Conservation (phyloP, 768 basidiomycete genomes). For the Leccinum uliginosum region DNA sequence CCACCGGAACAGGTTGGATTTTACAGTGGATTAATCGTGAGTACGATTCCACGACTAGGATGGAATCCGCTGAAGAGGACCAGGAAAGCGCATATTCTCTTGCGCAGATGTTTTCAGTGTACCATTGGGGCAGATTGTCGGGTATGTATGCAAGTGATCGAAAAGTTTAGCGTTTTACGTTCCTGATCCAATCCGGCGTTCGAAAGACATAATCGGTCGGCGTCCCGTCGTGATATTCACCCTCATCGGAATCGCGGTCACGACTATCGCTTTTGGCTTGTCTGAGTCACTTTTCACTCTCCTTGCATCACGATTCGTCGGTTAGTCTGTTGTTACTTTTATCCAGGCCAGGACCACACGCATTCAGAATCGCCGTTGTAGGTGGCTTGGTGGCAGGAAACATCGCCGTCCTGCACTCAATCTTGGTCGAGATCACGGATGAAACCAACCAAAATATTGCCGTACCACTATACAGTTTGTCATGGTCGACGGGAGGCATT, state of each 20-base stretch:
- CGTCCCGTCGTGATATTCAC: slow-evolving; percentile 2
- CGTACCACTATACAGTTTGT: slow-evolving; percentile 9
- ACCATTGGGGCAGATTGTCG: slow-evolving; percentile 6
- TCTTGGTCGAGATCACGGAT: slow-evolving; percentile 12
- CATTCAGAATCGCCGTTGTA: background rate
- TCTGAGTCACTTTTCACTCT: slow-evolving; percentile 9
- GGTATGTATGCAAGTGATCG: background rate
- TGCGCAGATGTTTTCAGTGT: slow-evolving; percentile 2
- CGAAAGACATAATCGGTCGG: slow-evolving; percentile 1
- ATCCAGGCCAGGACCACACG: background rate
- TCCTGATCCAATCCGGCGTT: background rate
- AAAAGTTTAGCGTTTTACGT: background rate
- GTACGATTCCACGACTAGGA: background rate
- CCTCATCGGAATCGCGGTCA: slow-evolving; percentile 1
- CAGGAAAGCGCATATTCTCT: slow-evolving; percentile 5
- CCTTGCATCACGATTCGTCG: slow-evolving; percentile 4
- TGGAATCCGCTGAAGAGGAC: background rate
- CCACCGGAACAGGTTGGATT: slow-evolving; percentile 5
- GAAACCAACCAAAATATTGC: slow-evolving; percentile 13
- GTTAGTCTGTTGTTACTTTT: background rate
- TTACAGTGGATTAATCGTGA: slow-evolving; percentile 7
- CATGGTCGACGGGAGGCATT: slow-evolving; percentile 3
- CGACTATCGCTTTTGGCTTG: slow-evolving; percentile 5
- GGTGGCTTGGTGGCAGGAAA: slow-evolving; percentile 9
- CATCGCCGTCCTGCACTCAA: slow-evolving; percentile 8